Conservation (phyloP, 768 basidiomycete species). For the Russula foetens region DNA sequence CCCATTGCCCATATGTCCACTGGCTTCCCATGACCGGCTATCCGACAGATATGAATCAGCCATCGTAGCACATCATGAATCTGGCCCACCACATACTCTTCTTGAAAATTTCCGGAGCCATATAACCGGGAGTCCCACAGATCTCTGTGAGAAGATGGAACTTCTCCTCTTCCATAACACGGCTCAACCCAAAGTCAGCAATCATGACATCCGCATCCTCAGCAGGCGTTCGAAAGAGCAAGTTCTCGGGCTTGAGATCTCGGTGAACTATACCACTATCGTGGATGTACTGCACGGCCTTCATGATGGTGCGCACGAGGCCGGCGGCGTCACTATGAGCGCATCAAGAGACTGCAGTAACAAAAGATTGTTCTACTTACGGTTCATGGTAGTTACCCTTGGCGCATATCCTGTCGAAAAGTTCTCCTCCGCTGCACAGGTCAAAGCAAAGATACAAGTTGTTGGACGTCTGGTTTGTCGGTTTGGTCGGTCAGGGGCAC, state of each 20-base stretch:
- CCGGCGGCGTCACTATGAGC: slow-evolving; percentile 71
- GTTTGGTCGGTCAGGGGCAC: background rate
- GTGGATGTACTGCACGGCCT: slow-evolving; percentile 88
- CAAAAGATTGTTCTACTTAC: slow-evolving; percentile 36
- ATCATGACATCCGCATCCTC: slow-evolving; percentile 96
- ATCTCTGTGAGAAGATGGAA: slow-evolving; percentile 86
- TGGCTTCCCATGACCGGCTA: slow-evolving; percentile 88
- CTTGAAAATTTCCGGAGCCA: slow-evolving; percentile 95
- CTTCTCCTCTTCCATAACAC: slow-evolving; percentile 87
- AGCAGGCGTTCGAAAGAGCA: slow-evolving; percentile 82
- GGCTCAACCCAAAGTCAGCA: slow-evolving; percentile 91
- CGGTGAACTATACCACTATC: slow-evolving; percentile 89
- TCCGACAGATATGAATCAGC: background rate
- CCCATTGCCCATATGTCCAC: slow-evolving; percentile 98
- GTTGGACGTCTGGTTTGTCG: slow-evolving; percentile 80
- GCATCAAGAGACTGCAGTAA: slow-evolving; percentile 24
- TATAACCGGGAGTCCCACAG: slow-evolving; percentile 93
- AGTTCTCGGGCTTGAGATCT: slow-evolving; percentile 96
- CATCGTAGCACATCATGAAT: background rate
- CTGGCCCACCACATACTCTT: slow-evolving; percentile 50
- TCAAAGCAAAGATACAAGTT: slow-evolving; percentile 95
- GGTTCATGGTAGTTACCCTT: slow-evolving; percentile 95
- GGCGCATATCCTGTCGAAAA: slow-evolving; percentile 98
- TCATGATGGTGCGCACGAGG: slow-evolving; percentile 80
- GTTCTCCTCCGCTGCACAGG: slow-evolving; percentile 93